Conservation (phyloP, 805 yeast genomes). For the Lachancea nothofagi region DNA sequence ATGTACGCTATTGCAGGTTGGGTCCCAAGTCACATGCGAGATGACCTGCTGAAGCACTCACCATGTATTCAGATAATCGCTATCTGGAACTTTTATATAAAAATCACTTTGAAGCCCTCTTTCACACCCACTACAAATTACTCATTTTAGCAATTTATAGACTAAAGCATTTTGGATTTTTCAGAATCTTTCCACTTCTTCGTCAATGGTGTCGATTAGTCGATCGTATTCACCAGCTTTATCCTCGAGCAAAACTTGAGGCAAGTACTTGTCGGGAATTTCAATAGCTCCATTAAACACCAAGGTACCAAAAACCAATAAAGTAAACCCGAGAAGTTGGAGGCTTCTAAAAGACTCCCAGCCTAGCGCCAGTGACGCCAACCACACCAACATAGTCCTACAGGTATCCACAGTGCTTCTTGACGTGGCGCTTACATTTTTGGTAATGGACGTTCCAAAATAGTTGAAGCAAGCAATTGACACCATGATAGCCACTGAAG, state of each 20-base stretch:
- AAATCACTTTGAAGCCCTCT: no score
- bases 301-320: slow-evolving; percentile 66
- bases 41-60: no score
- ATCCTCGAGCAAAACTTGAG: slow-evolving; percentile 38
- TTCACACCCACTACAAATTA: no score
- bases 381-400: slow-evolving; percentile 71
- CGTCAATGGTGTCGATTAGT: slow-evolving; percentile 36
- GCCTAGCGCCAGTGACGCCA: slow-evolving; percentile 60
- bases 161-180: slow-evolving; percentile 2
- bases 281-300: slow-evolving; percentile 63
- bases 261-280: slow-evolving; percentile 45
- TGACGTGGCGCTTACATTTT: slow-evolving; percentile 63
- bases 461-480: slow-evolving; percentile 69
- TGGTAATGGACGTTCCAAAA: slow-evolving; percentile 66
- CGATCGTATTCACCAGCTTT: slow-evolving; percentile 21
- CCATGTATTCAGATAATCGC: no score
- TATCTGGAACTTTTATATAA: no score
- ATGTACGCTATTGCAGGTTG: no score
- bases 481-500: slow-evolving; percentile 62
- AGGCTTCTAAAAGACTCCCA: slow-evolving; percentile 67
- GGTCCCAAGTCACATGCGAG: no score
- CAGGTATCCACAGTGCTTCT: slow-evolving; percentile 76
- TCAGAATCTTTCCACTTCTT: slow-evolving; percentile 39
- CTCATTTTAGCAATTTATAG: no score
- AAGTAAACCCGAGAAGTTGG: slow-evolving; percentile 58